Conservation (phyloP, 192 early-diverging fungal species). For the Physocladia obscura region DNA sequence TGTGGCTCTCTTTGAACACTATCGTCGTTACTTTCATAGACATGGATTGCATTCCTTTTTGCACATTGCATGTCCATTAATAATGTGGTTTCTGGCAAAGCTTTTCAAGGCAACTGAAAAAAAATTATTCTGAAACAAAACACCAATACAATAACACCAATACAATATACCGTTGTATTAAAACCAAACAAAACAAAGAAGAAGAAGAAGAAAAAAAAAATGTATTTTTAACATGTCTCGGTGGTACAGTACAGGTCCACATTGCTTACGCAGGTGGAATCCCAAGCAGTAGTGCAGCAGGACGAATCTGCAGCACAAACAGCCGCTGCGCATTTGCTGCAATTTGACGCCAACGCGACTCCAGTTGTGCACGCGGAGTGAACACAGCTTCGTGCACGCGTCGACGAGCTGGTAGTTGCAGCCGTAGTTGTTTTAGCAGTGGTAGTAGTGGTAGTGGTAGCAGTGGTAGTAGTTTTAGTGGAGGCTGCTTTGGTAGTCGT, state of each 20-base stretch:
- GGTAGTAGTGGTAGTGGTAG: neutral
- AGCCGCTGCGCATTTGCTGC: constrained; percentile 16
- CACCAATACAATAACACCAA: too few species aligned
- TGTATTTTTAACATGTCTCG: too few species aligned
- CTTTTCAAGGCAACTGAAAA: too few species aligned
- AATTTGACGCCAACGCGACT: neutral
- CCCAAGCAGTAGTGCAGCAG: constrained; percentile 13
- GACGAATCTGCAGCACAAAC: constrained; percentile 18
- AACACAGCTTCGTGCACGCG: neutral
- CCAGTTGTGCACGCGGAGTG: constrained; percentile 16
- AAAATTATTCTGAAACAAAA: too few species aligned
- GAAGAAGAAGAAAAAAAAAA: too few species aligned
- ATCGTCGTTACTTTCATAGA: too few species aligned
- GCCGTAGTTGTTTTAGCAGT: neutral
- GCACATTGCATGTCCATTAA: too few species aligned
- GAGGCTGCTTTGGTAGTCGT: neutral
- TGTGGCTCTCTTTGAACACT: too few species aligned
- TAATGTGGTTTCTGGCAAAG: too few species aligned
- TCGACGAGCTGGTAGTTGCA: neutral
- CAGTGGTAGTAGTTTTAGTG: neutral
- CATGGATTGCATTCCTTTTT: too few species aligned
- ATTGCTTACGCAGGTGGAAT: constrained; percentile 14
- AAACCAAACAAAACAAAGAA: neutral
- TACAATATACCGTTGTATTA: too few species aligned
- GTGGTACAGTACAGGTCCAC: constrained; percentile 14